phyloP scores from a whole-genome alignment of 352 stramenopile species.

The Pythium chondricola region DNA sequence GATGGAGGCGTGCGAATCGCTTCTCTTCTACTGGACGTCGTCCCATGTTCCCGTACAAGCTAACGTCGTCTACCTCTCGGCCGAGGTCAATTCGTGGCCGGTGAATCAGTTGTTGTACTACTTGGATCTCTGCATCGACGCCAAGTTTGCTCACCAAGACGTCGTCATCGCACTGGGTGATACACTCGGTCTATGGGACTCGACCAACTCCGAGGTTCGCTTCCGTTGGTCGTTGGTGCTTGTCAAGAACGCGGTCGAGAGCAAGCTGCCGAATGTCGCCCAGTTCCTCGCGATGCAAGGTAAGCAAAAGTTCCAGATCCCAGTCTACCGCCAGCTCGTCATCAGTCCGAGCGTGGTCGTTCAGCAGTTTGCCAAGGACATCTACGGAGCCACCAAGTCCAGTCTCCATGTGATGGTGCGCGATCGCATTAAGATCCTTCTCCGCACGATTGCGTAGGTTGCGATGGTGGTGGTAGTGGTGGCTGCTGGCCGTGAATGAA shows the following conservation, averaged over 20 bases:
- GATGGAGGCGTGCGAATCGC: slow-evolving; percentile 59
- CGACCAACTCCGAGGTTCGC: slow-evolving; percentile 54
- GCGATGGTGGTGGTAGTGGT: neutral
- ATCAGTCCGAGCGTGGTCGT: slow-evolving; percentile 31
- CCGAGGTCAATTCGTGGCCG: slow-evolving; percentile 55
- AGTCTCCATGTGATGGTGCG: slow-evolving; percentile 78
- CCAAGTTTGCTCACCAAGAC: slow-evolving; percentile 29
- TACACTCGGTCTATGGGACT: slow-evolving; percentile 43
- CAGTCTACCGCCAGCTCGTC: slow-evolving; percentile 55
- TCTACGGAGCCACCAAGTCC: slow-evolving; percentile 33
- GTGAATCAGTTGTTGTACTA: slow-evolving; percentile 61
- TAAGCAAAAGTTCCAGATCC: slow-evolving; percentile 81
- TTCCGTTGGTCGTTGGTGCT: slow-evolving; percentile 65
- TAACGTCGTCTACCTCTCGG: slow-evolving; percentile 53
- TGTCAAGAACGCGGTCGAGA: slow-evolving; percentile 51
- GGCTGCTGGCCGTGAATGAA: too few relatives aligned
- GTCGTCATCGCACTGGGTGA: slow-evolving; percentile 49
- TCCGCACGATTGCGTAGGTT: slow-evolving; percentile 21
- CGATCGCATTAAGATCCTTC: slow-evolving; percentile 48
- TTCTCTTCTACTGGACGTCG: slow-evolving; percentile 57
- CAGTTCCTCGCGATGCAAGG: slow-evolving; percentile 61
- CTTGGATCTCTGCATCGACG: slow-evolving; percentile 52
- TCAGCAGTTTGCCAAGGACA: slow-evolving; percentile 35
- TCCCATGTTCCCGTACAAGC: slow-evolving; percentile 46
- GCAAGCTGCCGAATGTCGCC: slow-evolving; percentile 36